Conservation (phyloP, 2,329 filamentous ascomycete genomes). For the Rhynchosporium secalis region DNA sequence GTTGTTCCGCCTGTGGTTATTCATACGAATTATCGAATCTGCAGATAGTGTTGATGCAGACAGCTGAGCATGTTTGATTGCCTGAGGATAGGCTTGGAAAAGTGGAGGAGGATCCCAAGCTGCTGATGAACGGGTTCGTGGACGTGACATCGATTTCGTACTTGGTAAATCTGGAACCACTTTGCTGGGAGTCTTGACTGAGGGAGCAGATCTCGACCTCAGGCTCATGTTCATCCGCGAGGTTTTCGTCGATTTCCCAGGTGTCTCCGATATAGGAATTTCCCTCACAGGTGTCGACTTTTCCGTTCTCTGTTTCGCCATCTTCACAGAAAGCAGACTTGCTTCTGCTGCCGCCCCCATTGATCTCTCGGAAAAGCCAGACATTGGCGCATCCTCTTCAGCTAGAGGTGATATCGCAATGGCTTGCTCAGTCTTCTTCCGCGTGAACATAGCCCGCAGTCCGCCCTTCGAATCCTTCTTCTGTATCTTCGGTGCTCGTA, state of each 20-base stretch:
- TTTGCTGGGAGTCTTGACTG: conserved; percentile 27
- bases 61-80: conserved; percentile 72
- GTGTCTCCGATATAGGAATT: conserved; percentile 21
- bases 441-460: conserved; percentile 37
- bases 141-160: conserved; percentile 21
- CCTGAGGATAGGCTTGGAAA: conserved; percentile 84
- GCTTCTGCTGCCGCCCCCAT: conserved; percentile 20
- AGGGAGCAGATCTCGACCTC: conserved; percentile 30
- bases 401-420: conserved; percentile 22
- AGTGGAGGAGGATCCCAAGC: conserved; percentile 71
- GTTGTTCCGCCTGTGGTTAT: conserved; percentile 52
- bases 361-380: conserved; percentile 24
- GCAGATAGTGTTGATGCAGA: conserved; percentile 66
- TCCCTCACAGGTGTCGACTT: neutral
- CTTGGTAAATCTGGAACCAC: conserved; percentile 28
- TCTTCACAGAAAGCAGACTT: conserved; percentile 23
- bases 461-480: conserved; percentile 35
- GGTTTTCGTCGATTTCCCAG: conserved; percentile 21
- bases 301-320: conserved; percentile 2
- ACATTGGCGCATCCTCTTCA: conserved; percentile 25
- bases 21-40: conserved; percentile 66
- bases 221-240: conserved; percentile 35
- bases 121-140: conserved; percentile 29
- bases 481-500: conserved; percentile 30
- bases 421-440: conserved; percentile 33